These are phyloP conservation scores for Geotrichum cucujoidarum DNA, from an alignment of 1,139 yeast genomes.

Conservation along the genomic window DNA sequence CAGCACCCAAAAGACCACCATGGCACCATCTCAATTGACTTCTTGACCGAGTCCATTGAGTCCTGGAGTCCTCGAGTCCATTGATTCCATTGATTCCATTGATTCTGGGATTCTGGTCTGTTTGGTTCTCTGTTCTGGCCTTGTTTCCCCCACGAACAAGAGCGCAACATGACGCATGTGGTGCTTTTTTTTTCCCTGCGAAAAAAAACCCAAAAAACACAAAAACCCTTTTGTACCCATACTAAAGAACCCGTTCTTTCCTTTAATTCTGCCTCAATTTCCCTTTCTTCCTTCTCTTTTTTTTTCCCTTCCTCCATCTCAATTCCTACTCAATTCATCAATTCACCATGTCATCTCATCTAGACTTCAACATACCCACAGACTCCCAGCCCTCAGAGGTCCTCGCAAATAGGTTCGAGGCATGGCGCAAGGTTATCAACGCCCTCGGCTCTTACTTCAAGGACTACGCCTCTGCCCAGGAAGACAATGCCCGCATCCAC, in stretches of 20 bases:
- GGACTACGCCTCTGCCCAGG: constrained; percentile 80
- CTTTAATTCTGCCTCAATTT: background rate
- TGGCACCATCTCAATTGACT: too few relatives aligned
- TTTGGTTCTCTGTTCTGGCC: too few relatives aligned
- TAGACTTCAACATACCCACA: constrained; percentile 40
- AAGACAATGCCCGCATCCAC: constrained; percentile 80
- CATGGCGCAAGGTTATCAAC: constrained; percentile 79
- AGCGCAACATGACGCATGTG: too few relatives aligned
- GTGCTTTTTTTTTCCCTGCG: too few relatives aligned
- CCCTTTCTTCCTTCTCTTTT: background rate
- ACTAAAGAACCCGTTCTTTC: background rate
- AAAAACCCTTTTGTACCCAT: background rate
- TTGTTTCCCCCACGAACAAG: too few relatives aligned
- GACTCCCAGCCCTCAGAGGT: constrained; percentile 80
- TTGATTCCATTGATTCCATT: too few relatives aligned
- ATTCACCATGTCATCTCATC: background rate
- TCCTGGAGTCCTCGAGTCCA: too few relatives aligned
- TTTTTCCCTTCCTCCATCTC: background rate
- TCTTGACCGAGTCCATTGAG: too few relatives aligned
- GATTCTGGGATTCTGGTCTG: too few relatives aligned
- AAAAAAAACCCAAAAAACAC: background rate
- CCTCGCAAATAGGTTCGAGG: constrained; percentile 72
- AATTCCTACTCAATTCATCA: background rate
- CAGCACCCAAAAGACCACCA: too few relatives aligned
- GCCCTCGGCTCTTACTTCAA: constrained; percentile 68